phyloP scores from a whole-genome alignment of 2,329 filamentous ascomycete species.

The Penicillium aurantiogriseum region DNA sequence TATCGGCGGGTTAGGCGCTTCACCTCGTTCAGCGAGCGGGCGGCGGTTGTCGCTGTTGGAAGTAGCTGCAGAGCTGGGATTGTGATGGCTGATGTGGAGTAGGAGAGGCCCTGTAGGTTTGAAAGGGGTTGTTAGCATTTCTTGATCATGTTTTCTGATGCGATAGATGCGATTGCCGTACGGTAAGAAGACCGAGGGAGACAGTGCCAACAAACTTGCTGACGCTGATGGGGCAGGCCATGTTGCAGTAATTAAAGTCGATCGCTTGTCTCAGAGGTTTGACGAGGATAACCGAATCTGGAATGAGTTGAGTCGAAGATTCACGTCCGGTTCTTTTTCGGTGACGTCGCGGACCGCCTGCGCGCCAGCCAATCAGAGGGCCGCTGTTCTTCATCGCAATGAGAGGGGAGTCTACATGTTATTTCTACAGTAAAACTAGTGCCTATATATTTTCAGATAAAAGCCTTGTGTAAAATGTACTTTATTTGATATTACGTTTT shows the following conservation, averaged over 20 bases:
- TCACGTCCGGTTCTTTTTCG: background rate
- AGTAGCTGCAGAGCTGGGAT: conserved; percentile 79
- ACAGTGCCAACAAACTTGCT: conserved; percentile 93
- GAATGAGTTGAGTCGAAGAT: background rate
- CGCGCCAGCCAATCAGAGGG: conserved; percentile 5
- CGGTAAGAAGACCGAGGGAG: conserved; percentile 82
- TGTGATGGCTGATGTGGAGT: conserved; percentile 73
- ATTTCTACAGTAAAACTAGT: background rate
- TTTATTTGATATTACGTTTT: background rate
- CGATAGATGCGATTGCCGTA: conserved; percentile 49
- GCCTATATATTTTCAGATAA: background rate
- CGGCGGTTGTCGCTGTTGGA: conserved; percentile 69
- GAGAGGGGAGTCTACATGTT: too few relatives aligned
- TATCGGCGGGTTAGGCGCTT: conserved; percentile 63
- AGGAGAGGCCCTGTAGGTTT: conserved; percentile 72
- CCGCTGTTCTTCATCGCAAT: background rate
- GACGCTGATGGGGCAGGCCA: conserved; percentile 70
- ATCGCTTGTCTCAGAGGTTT: background rate
- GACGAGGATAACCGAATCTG: background rate
- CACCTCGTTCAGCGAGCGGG: conserved; percentile 68
- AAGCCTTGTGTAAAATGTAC: background rate
- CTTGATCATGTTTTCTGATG: conserved; percentile 6
- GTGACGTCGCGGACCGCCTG: conserved; percentile 6
- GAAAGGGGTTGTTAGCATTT: conserved; percentile 10
- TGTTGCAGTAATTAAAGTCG: conserved; percentile 37